Evolutionary conservation across 768 basidiomycete species (phyloP), one percentile per base, ranked within the genome.

Genomic region (Clitopilus passeckerianus): DNA sequence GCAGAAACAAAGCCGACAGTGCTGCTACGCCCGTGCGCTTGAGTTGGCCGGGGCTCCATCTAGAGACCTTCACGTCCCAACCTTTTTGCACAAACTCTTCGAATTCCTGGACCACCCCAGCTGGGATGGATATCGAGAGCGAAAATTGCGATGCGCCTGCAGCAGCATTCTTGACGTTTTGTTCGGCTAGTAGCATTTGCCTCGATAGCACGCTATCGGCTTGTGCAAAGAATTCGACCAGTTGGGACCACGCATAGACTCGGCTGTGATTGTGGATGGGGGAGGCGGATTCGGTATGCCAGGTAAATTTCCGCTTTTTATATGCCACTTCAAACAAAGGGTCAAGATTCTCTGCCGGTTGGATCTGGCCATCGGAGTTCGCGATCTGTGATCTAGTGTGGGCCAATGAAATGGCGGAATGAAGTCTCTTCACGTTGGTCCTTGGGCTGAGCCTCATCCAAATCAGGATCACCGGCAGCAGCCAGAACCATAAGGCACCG

Each of bases 401-500:
- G 8, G 74, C 73, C 16, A 63, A 54, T 1, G 61, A 52, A 1
- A 77, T 46, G 6, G 74, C 74, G n/a, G 54, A 57, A 41, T 55
- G 43, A 12, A 79, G 65, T 8, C 74, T 70, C 1, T 43, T 33
- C 5, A 67, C 65, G 60, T 77, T 73, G 53, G 73, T 75, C 59
- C 77, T 73, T 0, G 77, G 77, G 0, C 76, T 74, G 8, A 78
- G 59, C 46, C 75, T 67, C 9, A 79, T 63, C 74, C 77, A 80
- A 5, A 75, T 73, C 2, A 74, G 61, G 14, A 77, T 75, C 2
- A 79, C 61, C 0, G 78, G 71, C 9, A 80, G 34, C 22, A 80
- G 68, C 77, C 78, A 81, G 6, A 79, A 62, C 77, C 77, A 81
- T 10, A 74, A 63, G 1, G 74, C 72, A 3, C 74, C 77, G 6